These are phyloP conservation scores for Yarrowia osloensis DNA, from an alignment of 805 yeast species.

Conservation along the genomic window DNA sequence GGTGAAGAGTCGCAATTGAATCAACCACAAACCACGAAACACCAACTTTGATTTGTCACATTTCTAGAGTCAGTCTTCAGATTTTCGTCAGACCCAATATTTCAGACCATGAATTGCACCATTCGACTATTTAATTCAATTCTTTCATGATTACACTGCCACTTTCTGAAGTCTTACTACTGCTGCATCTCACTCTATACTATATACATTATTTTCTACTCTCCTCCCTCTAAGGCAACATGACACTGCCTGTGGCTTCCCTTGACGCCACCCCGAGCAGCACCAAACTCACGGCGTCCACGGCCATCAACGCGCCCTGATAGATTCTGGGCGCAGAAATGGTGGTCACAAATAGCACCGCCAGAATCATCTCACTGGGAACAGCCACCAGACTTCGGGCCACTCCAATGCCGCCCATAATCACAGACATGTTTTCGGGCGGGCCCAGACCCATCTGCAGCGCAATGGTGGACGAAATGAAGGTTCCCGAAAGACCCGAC, in stretches of 20 bases:
- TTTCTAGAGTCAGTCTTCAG: no score
- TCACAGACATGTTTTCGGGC: constrained; percentile 20
- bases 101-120: no score
- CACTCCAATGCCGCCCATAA: constrained; percentile 13
- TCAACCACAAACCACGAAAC: no score
- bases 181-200: no score
- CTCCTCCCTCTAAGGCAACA: background rate
- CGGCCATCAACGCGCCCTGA: background rate
- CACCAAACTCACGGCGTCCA: background rate
- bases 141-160: no score
- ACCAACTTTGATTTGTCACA: no score
- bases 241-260: background rate
- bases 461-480: constrained; percentile 20
- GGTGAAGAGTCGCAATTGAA: no score
- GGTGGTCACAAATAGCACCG: background rate
- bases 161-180: no score
- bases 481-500: constrained; percentile 16
- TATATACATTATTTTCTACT: background rate
- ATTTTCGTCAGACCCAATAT: no score
- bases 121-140: no score
- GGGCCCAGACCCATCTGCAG: constrained; percentile 17
- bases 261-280: background rate
- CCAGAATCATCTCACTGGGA: background rate
- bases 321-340: constrained; percentile 2
- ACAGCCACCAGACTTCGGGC: background rate